Evolutionary conservation across 1,284 basidiomycete genomes (phyloP), one percentile per base, ranked within the genome.

Genomic region (Rhodotorula sp.): DNA sequence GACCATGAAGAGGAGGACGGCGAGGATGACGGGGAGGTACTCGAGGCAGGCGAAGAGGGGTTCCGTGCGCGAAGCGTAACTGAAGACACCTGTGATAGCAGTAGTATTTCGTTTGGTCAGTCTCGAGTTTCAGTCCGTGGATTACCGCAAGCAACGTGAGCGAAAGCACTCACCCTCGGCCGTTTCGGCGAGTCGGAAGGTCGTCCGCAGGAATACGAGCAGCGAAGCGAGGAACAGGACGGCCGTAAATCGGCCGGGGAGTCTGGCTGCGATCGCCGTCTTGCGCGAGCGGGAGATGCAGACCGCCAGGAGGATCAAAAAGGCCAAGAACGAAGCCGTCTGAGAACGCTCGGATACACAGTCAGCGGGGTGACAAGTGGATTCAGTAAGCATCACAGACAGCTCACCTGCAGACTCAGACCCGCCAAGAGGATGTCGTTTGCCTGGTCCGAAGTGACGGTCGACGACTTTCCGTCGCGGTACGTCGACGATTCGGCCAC

Each of bases 381-480:
- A 5, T n/a, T 4, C 51, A 21, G 20, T 52, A 21, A 46, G 46
- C 51, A n/a, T 23, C n/a, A 48, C 14, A 34, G 43, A 4, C 5
- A 20, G 62, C 79, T 70, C 54, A 81, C 79, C 73, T 83, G 83
- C 1, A 81, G 74, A 0, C 80, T 80, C 5, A 84, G 77, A 73
- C 83, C 83, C 1, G 81, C 81, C 4, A 82, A 69, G 4, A 84
- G 77, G 63, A 84, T 83, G 70, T 83, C 75, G 68, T 82, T 82
- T 1, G 83, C 83, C 15, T 80, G 73, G 43, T 80, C 73, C 0
- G 80, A 78, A 0, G 78, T 78, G 23, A 83, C 70, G 12, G 62
- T 46, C 8, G 51, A 23, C 14, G 51, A 43, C 6, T 21, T 8
- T 31, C 51, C 29, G 31, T 31, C n/a, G 2, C 60, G 18, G 61